These are phyloP conservation scores for Naganishia randhawae DNA, from an alignment of 768 basidiomycete species.

Conservation along the genomic window DNA sequence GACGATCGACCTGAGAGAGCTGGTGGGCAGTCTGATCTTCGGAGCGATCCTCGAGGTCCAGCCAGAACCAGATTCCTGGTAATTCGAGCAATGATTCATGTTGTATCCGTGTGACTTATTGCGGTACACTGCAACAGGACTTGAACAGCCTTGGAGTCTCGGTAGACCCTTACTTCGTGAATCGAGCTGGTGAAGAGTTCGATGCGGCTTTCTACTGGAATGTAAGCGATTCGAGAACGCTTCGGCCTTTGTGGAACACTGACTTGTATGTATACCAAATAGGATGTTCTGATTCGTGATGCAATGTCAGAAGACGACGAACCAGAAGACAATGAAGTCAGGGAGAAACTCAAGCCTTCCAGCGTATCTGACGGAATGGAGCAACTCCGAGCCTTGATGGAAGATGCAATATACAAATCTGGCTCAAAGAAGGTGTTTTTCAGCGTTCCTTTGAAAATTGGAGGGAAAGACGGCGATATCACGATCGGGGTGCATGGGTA, in stretches of 20 bases:
- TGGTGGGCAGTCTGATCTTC: conserved; percentile 23
- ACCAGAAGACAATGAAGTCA: conserved; percentile 60
- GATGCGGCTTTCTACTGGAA: conserved; percentile 49
- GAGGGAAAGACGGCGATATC: conserved; percentile 56
- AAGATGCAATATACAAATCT: conserved; percentile 40
- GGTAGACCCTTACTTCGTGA: conserved; percentile 87
- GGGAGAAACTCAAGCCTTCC: not conserved
- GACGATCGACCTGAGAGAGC: conserved; percentile 64
- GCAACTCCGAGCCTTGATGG: conserved; percentile 42
- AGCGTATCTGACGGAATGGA: conserved; percentile 38
- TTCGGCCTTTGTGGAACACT: not conserved
- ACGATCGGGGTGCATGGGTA: conserved; percentile 52
- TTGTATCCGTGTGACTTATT: not conserved
- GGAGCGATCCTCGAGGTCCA: conserved; percentile 32
- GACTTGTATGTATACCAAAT: not conserved
- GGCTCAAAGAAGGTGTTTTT: conserved; percentile 74
- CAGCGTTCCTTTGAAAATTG: conserved; percentile 74
- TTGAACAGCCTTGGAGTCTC: conserved; percentile 71
- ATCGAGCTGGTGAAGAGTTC: conserved; percentile 64
- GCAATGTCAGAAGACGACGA: conserved; percentile 60
- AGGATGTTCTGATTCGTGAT: conserved; percentile 46
- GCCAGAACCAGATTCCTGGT: conserved; percentile 44
- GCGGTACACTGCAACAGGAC: conserved; percentile 57
- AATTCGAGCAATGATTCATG: conserved; percentile 9
- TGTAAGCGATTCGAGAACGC: not conserved